These are phyloP conservation scores for Candida morakotiae DNA, from an alignment of 805 yeast genomes.

Conservation along the genomic window DNA sequence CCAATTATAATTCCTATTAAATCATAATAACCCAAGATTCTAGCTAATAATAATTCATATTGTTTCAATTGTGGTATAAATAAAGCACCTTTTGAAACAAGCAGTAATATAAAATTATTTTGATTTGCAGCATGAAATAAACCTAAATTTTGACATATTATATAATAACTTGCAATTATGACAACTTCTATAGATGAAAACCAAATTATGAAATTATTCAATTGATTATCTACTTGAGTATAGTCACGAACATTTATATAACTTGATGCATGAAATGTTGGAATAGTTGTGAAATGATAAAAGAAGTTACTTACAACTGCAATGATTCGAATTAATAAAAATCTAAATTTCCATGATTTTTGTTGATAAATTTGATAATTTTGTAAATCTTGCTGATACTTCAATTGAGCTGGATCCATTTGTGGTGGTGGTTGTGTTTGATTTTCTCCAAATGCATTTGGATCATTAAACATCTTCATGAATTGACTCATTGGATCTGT, in stretches of 20 bases:
- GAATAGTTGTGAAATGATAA: constrained; percentile 26
- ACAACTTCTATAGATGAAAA: constrained; percentile 31
- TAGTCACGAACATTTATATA: constrained; percentile 21
- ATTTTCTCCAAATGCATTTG: neutral
- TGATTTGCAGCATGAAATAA: constrained; percentile 20
- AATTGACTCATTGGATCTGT: constrained; percentile 27
- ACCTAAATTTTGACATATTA: constrained; percentile 21
- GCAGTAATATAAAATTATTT: constrained; percentile 23
- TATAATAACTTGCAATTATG: constrained; percentile 29
- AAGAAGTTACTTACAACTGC: constrained; percentile 26
- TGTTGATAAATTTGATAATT: constrained; percentile 30
- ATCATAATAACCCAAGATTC: constrained; percentile 33
- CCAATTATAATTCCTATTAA: constrained; percentile 31
- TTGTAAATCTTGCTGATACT: constrained; percentile 26
- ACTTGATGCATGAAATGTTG: constrained; percentile 18
- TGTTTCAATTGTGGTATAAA: constrained; percentile 28
- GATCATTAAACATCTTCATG: constrained; percentile 27
- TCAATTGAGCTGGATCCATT: constrained; percentile 13
- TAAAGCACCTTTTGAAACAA: constrained; percentile 28
- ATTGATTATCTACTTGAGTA: constrained; percentile 9
- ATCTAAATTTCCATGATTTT: constrained; percentile 26
- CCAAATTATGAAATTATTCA: constrained; percentile 18
- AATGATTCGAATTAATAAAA: constrained; percentile 26
- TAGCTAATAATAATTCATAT: constrained; percentile 25
- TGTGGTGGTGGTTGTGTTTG: constrained; percentile 1